These are phyloP conservation scores for Tricholoma terreum DNA, from an alignment of 768 basidiomycete genomes.

Conservation along the genomic window DNA sequence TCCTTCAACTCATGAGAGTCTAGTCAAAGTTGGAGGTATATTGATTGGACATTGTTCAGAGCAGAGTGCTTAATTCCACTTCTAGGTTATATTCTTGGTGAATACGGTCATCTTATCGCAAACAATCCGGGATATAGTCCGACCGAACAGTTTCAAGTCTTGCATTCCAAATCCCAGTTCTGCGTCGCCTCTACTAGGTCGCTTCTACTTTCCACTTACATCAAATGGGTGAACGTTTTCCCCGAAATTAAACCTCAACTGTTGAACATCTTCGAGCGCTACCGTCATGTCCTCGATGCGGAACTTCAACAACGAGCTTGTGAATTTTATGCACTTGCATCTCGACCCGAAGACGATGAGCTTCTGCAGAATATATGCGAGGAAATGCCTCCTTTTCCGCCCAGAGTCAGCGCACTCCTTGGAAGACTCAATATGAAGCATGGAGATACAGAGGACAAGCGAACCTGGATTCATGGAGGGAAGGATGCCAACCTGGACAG, in stretches of 20 bases:
- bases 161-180: slow-evolving; percentile 94
- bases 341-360: slow-evolving; percentile 84
- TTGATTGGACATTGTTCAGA: background rate
- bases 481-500: slow-evolving; percentile 86
- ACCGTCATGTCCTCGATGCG: slow-evolving; percentile 94
- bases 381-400: slow-evolving; percentile 98
- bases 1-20: slow-evolving; percentile 84
- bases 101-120: slow-evolving; percentile 97
- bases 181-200: slow-evolving; percentile 91
- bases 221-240: slow-evolving; percentile 99
- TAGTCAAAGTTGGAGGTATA: slow-evolving; percentile 94
- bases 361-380: slow-evolving; percentile 93
- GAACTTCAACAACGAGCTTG: slow-evolving; percentile 98
- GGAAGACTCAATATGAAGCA: slow-evolving; percentile 86
- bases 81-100: slow-evolving; percentile 91
- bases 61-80: slow-evolving; percentile 1
- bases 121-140: slow-evolving; percentile 94
- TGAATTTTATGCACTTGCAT: slow-evolving; percentile 91
- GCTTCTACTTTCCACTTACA: slow-evolving; percentile 91
- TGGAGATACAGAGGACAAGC: slow-evolving; percentile 90
- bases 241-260: slow-evolving; percentile 97
- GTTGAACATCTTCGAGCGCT: slow-evolving; percentile 92
- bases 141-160: slow-evolving; percentile 86
- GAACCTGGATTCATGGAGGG: slow-evolving; percentile 95
- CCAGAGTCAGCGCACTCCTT: slow-evolving; percentile 87